These are phyloP conservation scores for Jaapia argillacea DNA, from an alignment of 768 basidiomycete genomes.

Conservation along the genomic window DNA sequence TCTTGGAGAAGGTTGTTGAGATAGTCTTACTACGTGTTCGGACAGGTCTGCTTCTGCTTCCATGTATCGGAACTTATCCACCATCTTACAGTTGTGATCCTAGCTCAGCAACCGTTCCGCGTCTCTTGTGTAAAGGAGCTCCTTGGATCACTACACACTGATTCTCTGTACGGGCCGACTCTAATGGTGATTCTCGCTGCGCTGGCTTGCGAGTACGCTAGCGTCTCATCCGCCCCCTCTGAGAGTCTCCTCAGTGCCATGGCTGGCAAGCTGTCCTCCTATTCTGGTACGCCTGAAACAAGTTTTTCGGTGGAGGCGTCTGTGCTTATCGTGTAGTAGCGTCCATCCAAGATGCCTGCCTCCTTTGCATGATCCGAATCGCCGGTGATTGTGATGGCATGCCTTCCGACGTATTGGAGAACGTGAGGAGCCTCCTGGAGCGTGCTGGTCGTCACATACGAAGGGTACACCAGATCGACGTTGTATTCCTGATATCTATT, in stretches of 20 bases:
- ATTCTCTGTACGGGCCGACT: constrained; percentile 49
- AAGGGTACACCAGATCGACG: constrained; percentile 28
- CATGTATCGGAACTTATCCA: not conserved
- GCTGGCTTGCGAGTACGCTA: constrained; percentile 51
- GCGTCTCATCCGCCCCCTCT: constrained; percentile 39
- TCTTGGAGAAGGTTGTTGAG: constrained; percentile 52
- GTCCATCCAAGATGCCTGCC: constrained; percentile 61
- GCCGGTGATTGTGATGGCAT: constrained; percentile 47
- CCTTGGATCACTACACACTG: constrained; percentile 4
- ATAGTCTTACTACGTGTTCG: constrained; percentile 39
- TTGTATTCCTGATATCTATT: constrained; percentile 4
- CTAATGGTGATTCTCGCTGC: constrained; percentile 61
- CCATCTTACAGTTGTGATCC: not conserved
- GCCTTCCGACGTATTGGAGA: constrained; percentile 31
- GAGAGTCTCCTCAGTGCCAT: constrained; percentile 36
- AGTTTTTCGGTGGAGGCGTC: constrained; percentile 2
- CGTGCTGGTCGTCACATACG: constrained; percentile 44
- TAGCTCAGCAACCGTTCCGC: constrained; percentile 19
- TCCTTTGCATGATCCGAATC: constrained; percentile 64
- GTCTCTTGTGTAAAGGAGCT: constrained; percentile 11
- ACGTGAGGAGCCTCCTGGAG: constrained; percentile 33
- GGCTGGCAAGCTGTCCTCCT: constrained; percentile 26
- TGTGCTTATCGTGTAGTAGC: constrained; percentile 26
- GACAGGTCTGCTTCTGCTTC: constrained; percentile 30
- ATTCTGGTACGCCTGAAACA: constrained; percentile 29